phyloP scores from a whole-genome alignment of 1,284 basidiomycete genomes.

The Tranzscheliella williamsii region DNA sequence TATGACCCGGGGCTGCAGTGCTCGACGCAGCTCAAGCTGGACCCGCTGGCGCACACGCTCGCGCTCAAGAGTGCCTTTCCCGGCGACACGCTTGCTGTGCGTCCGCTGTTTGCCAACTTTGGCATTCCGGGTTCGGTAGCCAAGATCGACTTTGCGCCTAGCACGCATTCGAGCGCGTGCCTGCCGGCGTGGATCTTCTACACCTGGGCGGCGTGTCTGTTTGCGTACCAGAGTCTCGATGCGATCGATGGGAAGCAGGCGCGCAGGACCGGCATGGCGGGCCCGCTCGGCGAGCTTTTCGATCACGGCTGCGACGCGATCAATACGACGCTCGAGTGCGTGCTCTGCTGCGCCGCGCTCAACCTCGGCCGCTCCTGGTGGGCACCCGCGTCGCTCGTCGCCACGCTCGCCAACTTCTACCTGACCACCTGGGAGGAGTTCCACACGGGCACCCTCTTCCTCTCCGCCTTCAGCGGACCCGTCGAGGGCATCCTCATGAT shows the following conservation, averaged over 20 bases:
- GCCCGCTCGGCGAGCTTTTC: slow-evolving; percentile 93
- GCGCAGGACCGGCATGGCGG: slow-evolving; percentile 89
- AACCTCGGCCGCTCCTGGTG: slow-evolving; percentile 93
- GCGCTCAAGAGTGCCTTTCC: slow-evolving; percentile 25
- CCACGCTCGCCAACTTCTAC: slow-evolving; percentile 90
- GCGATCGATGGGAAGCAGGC: slow-evolving; percentile 95
- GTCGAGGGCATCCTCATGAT: slow-evolving; percentile 95
- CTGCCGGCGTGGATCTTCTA: slow-evolving; percentile 50
- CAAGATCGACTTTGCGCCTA: slow-evolving; percentile 21
- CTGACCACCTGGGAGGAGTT: slow-evolving; percentile 96
- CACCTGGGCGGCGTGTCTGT: slow-evolving; percentile 81
- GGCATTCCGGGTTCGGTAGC: slow-evolving; percentile 32
- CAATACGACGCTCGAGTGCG: slow-evolving; percentile 73
- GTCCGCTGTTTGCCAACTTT: slow-evolving; percentile 35
- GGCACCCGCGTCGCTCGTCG: slow-evolving; percentile 85
- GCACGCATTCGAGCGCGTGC: slow-evolving; percentile 5
- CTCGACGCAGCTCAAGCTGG: slow-evolving; percentile 52
- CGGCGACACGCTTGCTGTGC: slow-evolving; percentile 35
- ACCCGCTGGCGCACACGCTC: slow-evolving; percentile 17
- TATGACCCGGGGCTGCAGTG: slow-evolving; percentile 43
- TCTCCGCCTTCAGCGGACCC: slow-evolving; percentile 86
- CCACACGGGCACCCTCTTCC: slow-evolving; percentile 72
- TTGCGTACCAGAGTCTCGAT: slow-evolving; percentile 88
- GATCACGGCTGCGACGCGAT: slow-evolving; percentile 87
- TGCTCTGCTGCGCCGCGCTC: slow-evolving; percentile 63